Conservation (phyloP, 208 protist genomes). For the Herpetomonas tarakana region DNA sequence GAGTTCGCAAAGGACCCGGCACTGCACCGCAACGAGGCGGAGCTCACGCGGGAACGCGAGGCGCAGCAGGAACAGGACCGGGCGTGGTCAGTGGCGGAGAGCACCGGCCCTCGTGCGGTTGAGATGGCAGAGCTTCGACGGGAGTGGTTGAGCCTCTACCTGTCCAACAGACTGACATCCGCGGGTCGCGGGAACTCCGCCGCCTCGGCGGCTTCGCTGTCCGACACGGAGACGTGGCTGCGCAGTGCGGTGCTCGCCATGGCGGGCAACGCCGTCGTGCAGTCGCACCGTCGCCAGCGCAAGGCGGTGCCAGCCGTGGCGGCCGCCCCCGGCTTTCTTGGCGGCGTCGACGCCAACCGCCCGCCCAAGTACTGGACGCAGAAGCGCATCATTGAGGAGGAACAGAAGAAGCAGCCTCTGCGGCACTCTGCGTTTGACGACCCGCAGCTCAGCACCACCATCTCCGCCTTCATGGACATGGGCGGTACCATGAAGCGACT, state of each 20-base stretch:
- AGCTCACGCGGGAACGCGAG: neutral
- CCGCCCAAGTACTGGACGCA: conserved; percentile 39
- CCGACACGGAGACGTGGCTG: conserved; percentile 32
- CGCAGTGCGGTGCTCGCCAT: conserved; percentile 40
- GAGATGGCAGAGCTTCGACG: conserved; percentile 20
- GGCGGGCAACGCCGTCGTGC: conserved; percentile 50
- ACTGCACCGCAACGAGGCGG: neutral
- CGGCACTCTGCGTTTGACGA: conserved; percentile 46
- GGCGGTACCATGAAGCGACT: conserved; percentile 47
- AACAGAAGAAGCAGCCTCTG: neutral
- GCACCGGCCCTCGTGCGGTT: conserved; percentile 8
- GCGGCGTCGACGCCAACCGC: conserved; percentile 1
- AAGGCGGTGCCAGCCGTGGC: neutral
- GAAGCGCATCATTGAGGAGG: neutral
- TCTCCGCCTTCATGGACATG: conserved; percentile 65
- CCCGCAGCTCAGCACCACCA: conserved; percentile 32
- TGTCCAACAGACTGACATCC: conserved; percentile 8
- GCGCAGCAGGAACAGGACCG: conserved; percentile 9
- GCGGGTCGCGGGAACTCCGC: neutral
- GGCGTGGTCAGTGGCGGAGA: conserved; percentile 2
- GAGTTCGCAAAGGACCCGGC: neutral
- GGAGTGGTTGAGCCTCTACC: conserved; percentile 11
- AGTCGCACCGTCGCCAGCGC: conserved; percentile 19
- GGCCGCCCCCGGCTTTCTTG: neutral
- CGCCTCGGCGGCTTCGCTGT: neutral